Percentiles rank a stretch among this genome's conserved stretches.
These are phyloP conservation scores for Candida boidinii DNA, from an alignment of 805 yeast species.

Conservation along the genomic window DNA sequence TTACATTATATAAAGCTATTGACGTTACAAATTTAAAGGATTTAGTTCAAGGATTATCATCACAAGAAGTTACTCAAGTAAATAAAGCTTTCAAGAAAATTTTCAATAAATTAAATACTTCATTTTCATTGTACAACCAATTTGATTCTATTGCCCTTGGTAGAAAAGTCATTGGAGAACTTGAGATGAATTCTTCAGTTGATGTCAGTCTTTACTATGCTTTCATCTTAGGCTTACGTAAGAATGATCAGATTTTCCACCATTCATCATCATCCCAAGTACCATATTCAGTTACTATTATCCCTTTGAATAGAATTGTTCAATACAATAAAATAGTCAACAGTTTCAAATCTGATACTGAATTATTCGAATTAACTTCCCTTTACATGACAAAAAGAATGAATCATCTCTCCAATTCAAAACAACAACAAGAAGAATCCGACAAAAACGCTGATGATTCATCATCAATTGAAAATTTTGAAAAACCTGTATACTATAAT, in stretches of 20 bases:
- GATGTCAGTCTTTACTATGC: conserved; percentile 30
- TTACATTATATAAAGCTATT: conserved; percentile 29
- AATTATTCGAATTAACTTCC: conserved; percentile 18
- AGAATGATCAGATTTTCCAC: conserved; percentile 31
- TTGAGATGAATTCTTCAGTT: conserved; percentile 7
- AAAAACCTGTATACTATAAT: conserved; percentile 22
- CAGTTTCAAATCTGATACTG: conserved; percentile 16
- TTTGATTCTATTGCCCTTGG: conserved; percentile 20
- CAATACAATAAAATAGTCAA: conserved; percentile 24
- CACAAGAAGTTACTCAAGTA: conserved; percentile 11
- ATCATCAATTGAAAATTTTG: conserved; percentile 1
- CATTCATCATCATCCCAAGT: conserved; percentile 11
- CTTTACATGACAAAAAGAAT: conserved; percentile 10
- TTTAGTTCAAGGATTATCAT: conserved; percentile 15
- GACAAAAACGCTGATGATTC: background rate
- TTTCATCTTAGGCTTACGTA: conserved; percentile 39
- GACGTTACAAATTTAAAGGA: conserved; percentile 22
- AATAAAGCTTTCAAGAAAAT: conserved; percentile 19
- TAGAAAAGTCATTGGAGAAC: conserved; percentile 13
- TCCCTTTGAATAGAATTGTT: conserved; percentile 32
- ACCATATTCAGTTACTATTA: conserved; percentile 34
- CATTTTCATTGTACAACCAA: conserved; percentile 19
- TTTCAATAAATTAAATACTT: conserved; percentile 7
- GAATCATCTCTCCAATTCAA: background rate
- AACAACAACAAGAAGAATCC: background rate